Evolutionary conservation across 306 rosid species (phyloP), one percentile per base, ranked within the genome.

Genomic region (Purshia tridentata): DNA sequence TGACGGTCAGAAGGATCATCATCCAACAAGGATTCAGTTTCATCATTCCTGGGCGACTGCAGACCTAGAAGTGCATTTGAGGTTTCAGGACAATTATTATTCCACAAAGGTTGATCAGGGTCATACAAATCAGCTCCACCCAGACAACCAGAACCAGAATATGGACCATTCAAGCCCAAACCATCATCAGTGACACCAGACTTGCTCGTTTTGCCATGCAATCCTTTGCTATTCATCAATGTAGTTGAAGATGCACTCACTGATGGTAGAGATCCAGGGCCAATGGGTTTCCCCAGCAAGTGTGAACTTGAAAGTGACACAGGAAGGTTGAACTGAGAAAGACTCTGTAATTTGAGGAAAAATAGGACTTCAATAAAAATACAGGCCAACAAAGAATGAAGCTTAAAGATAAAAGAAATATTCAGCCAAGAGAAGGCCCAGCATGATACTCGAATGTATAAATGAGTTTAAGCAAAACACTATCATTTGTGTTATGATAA

Each of bases 81-180:
- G 69, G 94, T 81, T 78, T 90, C 94, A 53, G 88, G 85, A 76
- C 89, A 76, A 77, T 77, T 82, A 83, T 91, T 88, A 81, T 88
- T 95, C 99, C 99, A 95, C 79, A 95, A 84, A 19, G 99, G 99
- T 85, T 95, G 99, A 81, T 95, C 99, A 58, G 99, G 99, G 86
- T 95, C 99, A 73, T 95, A 95, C 72, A 92, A 82, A 83, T 95
- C 99, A 65, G 97, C 87, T 79, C 86, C 98, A 74, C 84, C 83
- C 22, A 83, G 79, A 77, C 80, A 77, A 81, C 77, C 90, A 72
- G 88, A 75, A 84, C 88, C 90, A 11, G 90, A 75, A 85, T 86
- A 90, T 46, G 86, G 83, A 79, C 97, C 87, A 77, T 84, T 89
- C 82, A 88, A 73, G 8, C 83, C 79, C 89, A 84, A 78, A 70